Evolutionary conservation across 345 rosid species (phyloP).

Genomic region (Populus alba): DNA sequence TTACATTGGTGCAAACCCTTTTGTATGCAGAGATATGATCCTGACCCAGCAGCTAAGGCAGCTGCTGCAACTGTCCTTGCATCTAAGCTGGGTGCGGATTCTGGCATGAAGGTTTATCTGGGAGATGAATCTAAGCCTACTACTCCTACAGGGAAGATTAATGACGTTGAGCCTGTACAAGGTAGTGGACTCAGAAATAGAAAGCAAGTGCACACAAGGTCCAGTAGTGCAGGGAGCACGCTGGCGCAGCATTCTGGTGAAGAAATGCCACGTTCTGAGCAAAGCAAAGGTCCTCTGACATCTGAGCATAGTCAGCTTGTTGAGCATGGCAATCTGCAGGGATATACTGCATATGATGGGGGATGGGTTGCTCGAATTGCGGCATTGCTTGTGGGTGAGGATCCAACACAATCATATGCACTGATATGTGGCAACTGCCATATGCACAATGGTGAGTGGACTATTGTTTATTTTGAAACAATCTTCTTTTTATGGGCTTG

Average conservation of each 20-base stretch:
- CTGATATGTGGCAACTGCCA: slow-evolving; percentile 92
- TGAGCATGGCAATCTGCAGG: slow-evolving; percentile 57
- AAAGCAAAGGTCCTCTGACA: slow-evolving; percentile 32
- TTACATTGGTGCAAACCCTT: background rate
- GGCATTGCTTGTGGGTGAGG: slow-evolving; percentile 95
- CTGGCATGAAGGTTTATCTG: slow-evolving; percentile 72
- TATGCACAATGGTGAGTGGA: slow-evolving; percentile 84
- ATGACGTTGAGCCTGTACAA: slow-evolving; percentile 57
- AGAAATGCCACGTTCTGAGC: slow-evolving; percentile 39
- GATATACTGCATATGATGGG: slow-evolving; percentile 48
- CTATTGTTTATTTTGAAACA: background rate
- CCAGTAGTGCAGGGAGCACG: slow-evolving; percentile 48
- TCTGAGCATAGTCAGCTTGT: slow-evolving; percentile 58
- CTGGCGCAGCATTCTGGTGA: slow-evolving; percentile 39
- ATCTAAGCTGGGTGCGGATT: slow-evolving; percentile 89
- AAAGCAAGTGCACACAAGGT: slow-evolving; percentile 49
- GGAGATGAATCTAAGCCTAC: slow-evolving; percentile 59
- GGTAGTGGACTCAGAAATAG: slow-evolving; percentile 71
- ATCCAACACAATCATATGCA: slow-evolving; percentile 86
- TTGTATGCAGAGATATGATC: slow-evolving; percentile 75
- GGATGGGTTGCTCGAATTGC: slow-evolving; percentile 93
- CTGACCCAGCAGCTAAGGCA: slow-evolving; percentile 97
- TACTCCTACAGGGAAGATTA: slow-evolving; percentile 56
- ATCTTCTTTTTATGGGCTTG: too few species aligned
- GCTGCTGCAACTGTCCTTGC: slow-evolving; percentile 97